phyloP scores from a whole-genome alignment of 805 yeast species.

The Ogataea angusta region DNA sequence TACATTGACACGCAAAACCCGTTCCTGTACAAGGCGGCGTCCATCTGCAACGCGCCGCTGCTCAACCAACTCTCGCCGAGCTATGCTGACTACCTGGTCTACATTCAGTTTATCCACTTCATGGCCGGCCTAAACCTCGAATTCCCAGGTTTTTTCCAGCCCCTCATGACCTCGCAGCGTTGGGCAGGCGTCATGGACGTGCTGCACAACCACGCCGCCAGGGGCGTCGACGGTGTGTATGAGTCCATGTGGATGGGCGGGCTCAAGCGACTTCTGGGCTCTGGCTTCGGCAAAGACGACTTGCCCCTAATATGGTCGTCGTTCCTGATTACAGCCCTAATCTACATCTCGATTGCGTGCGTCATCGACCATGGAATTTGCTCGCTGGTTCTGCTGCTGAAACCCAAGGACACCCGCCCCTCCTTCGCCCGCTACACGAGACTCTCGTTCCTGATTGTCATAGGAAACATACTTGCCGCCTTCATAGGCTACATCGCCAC shows the following conservation, averaged over 20 bases:
- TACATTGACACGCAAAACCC: conserved; percentile 57
- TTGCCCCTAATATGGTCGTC: background rate
- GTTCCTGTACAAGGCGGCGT: conserved; percentile 49
- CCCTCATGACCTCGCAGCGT: conserved; percentile 44
- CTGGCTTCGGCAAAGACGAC: conserved; percentile 36
- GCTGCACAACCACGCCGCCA: conserved; percentile 6
- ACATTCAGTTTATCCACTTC: conserved; percentile 59
- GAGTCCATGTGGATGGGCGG: conserved; percentile 41
- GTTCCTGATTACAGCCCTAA: conserved; percentile 37
- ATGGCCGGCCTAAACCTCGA: conserved; percentile 50
- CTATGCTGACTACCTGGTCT: conserved; percentile 44
- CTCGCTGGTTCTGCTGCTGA: conserved; percentile 8
- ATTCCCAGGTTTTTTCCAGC: conserved; percentile 64
- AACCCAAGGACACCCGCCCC: conserved; percentile 8
- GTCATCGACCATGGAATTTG: conserved; percentile 10
- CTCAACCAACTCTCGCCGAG: conserved; percentile 56
- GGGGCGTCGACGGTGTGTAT: conserved; percentile 37
- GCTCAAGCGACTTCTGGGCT: conserved; percentile 34
- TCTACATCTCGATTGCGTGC: conserved; percentile 27
- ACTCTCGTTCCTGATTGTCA: conserved; percentile 25
- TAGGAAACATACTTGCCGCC: conserved; percentile 35
- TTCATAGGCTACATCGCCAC: conserved; percentile 37
- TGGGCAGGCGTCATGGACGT: conserved; percentile 54
- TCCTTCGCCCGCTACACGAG: conserved; percentile 13
- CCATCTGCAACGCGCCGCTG: conserved; percentile 56